These are phyloP conservation scores for Setaria italica DNA, from an alignment of 202 grass and related monocot genomes.

Conservation along the genomic window DNA sequence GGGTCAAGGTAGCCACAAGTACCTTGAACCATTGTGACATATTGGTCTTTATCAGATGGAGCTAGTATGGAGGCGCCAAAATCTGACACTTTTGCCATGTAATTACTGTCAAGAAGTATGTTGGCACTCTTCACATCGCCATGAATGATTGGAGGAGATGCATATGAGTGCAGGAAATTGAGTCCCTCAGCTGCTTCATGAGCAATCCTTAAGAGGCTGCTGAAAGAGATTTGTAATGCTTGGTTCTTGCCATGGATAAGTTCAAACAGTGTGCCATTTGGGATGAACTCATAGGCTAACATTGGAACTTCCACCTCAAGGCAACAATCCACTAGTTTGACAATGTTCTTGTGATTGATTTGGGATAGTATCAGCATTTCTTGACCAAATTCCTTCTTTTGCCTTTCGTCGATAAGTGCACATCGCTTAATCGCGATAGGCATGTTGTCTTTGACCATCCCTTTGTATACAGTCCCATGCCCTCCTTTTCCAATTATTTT, in stretches of 20 bases:
- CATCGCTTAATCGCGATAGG: constrained; percentile 49
- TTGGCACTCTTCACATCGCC: constrained; percentile 67
- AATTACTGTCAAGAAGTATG: constrained; percentile 62
- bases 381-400: constrained; percentile 62
- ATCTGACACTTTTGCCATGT: constrained; percentile 66
- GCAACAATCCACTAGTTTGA: constrained; percentile 58
- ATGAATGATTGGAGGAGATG: constrained; percentile 59
- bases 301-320: constrained; percentile 70
- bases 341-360: constrained; percentile 68
- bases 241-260: constrained; percentile 52
- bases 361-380: constrained; percentile 63
- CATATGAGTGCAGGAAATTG: constrained; percentile 45
- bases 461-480: constrained; percentile 61
- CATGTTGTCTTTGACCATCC: constrained; percentile 33
- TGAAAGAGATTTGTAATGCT: constrained; percentile 26
- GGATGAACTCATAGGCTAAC: constrained; percentile 63
- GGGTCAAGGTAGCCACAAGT: constrained; percentile 68
- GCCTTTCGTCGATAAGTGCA: constrained; percentile 36
- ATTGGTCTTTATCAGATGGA: constrained; percentile 46
- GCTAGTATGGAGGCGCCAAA: constrained; percentile 65
- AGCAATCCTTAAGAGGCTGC: constrained; percentile 51
- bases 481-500: constrained; percentile 52
- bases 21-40: constrained; percentile 60
- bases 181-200: constrained; percentile 56
- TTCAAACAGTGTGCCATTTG: constrained; percentile 54